Evolutionary conservation across 768 basidiomycete genomes (phyloP).

Genomic region (Suillus luteus): DNA sequence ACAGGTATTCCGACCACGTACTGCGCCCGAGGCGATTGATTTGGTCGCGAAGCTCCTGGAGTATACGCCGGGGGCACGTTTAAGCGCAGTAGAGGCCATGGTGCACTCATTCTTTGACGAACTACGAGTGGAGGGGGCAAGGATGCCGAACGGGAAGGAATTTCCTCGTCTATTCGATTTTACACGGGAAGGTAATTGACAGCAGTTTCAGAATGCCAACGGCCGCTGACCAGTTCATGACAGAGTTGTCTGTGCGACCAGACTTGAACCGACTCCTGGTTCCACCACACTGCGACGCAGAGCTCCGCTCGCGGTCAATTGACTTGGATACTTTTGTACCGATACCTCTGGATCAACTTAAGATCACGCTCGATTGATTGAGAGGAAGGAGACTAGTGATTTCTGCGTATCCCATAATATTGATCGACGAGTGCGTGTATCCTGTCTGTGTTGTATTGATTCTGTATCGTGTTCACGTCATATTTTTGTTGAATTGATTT

Average conservation of each 20-base stretch:
- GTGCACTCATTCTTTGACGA: slow-evolving; percentile 98
- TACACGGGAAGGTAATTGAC: slow-evolving; percentile 84
- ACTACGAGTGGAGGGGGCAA: slow-evolving; percentile 82
- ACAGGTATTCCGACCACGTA: slow-evolving; percentile 97
- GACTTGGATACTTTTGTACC: slow-evolving; percentile 91
- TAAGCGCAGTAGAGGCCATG: slow-evolving; percentile 91
- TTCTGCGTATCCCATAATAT: slow-evolving; percentile 39
- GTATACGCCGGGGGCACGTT: slow-evolving; percentile 93
- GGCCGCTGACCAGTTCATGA: slow-evolving; percentile 11
- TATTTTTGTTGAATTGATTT: slow-evolving; percentile 15
- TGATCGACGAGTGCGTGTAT: slow-evolving; percentile 26
- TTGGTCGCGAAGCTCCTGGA: slow-evolving; percentile 93
- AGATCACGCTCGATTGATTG: slow-evolving; percentile 87
- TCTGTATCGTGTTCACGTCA: slow-evolving; percentile 13
- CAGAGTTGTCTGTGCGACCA: slow-evolving; percentile 95
- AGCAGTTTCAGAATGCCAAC: slow-evolving; percentile 6
- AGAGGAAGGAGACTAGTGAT: slow-evolving; percentile 26
- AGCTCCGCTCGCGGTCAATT: slow-evolving; percentile 84
- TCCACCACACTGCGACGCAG: slow-evolving; percentile 85
- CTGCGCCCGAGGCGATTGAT: slow-evolving; percentile 94
- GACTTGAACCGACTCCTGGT: slow-evolving; percentile 92
- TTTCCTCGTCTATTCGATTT: slow-evolving; percentile 95
- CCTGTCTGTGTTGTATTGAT: slow-evolving; percentile 30
- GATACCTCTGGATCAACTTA: slow-evolving; percentile 95
- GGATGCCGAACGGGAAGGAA: slow-evolving; percentile 97